These are phyloP conservation scores for Clitopilus passeckerianus DNA, from an alignment of 768 basidiomycete species.

Conservation along the genomic window DNA sequence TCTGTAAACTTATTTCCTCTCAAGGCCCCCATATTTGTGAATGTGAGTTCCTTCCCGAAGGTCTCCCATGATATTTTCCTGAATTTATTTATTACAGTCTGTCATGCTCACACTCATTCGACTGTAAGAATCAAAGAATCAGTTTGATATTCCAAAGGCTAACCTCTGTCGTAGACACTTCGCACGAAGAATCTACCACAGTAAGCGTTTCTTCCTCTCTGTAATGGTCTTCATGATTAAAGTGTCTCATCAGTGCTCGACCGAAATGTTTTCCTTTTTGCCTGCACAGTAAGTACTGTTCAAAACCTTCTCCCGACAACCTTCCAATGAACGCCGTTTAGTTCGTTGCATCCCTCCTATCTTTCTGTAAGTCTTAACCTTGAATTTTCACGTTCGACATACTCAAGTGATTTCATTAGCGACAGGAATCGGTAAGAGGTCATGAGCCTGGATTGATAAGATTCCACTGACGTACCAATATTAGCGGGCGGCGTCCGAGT, in stretches of 20 bases:
- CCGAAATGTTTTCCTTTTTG: neutral
- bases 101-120: neutral
- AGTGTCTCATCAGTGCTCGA: neutral
- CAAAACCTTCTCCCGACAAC: neutral
- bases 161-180: neutral
- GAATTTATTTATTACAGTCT: neutral
- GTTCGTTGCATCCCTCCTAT: conserved; percentile 2
- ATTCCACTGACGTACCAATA: too few species aligned
- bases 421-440: conserved; percentile 6
- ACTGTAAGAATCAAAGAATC: neutral
- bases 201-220: neutral
- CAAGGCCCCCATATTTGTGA: neutral
- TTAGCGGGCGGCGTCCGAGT: conserved; percentile 2
- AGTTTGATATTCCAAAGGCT: neutral
- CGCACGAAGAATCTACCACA: neutral
- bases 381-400: neutral
- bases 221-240: neutral
- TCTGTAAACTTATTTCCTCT: neutral
- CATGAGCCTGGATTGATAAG: neutral
- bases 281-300: neutral
- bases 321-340: neutral
- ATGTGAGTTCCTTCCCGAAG: neutral
- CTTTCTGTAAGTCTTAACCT: neutral
- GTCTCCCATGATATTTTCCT: neutral
- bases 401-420: neutral